phyloP scores from a whole-genome alignment of 1,284 basidiomycete species.

The Leccinum fuscescens region DNA sequence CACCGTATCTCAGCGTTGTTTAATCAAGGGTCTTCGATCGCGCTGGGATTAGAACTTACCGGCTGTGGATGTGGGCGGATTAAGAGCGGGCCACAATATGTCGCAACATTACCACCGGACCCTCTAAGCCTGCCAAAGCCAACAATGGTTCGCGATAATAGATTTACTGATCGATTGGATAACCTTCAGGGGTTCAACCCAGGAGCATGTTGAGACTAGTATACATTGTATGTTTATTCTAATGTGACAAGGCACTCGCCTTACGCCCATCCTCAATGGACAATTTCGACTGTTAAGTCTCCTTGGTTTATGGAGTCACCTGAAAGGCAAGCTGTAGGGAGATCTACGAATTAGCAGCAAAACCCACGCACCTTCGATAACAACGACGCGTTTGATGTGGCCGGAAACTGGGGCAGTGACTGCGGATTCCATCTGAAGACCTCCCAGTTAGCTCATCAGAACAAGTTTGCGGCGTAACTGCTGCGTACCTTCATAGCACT shows the following conservation, averaged over 20 bases:
- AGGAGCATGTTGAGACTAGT: conserved; percentile 14
- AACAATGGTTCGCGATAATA: conserved; percentile 10
- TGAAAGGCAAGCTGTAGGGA: conserved; percentile 31
- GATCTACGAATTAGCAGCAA: background rate
- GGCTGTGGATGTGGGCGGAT: background rate
- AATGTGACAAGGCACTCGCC: conserved; percentile 12
- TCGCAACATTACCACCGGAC: conserved; percentile 11
- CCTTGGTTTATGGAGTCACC: conserved; percentile 89
- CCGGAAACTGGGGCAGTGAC: conserved; percentile 95
- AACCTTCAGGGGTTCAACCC: background rate
- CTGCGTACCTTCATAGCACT: conserved; percentile 84
- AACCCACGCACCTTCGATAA: conserved; percentile 66
- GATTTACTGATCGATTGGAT: background rate
- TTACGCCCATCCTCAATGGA: conserved; percentile 47
- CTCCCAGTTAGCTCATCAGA: conserved; percentile 22
- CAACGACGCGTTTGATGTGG: conserved; percentile 89
- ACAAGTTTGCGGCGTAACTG: conserved; percentile 1
- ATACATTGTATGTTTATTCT: conserved; percentile 23
- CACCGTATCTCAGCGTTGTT: conserved; percentile 20
- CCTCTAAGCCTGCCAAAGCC: conserved; percentile 15
- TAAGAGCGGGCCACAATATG: conserved; percentile 12
- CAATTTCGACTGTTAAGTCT: conserved; percentile 83
- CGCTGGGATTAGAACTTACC: conserved; percentile 9
- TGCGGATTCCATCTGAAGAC: conserved; percentile 86
- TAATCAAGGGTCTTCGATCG: conserved; percentile 6